Evolutionary conservation across 148 eudicot genomes (phyloP).

Genomic region (Agrostemma githago): DNA sequence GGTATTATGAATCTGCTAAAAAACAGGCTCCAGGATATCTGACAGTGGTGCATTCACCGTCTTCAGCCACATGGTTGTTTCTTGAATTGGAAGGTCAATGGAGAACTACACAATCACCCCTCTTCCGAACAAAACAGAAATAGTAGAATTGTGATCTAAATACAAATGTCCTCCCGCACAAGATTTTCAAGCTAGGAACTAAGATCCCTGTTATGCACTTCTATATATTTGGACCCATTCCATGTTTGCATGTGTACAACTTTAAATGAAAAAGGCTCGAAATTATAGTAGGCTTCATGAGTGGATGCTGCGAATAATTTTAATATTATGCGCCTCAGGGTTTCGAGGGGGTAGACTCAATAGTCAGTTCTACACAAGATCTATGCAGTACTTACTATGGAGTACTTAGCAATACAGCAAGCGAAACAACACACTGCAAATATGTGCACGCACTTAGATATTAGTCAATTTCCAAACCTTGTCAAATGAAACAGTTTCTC

Average conservation of each 20-base stretch:
- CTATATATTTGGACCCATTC: background rate
- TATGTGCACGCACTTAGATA: background rate
- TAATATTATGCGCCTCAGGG: background rate
- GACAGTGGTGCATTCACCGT: background rate
- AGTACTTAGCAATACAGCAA: background rate
- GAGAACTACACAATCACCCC: background rate
- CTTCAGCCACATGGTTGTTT: background rate
- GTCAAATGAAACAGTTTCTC: constrained; percentile 85
- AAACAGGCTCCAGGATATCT: background rate
- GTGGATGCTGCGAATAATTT: background rate
- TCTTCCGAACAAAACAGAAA: background rate
- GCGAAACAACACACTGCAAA: background rate
- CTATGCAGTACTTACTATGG: background rate
- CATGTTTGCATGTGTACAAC: constrained; percentile 1
- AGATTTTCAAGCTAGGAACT: background rate
- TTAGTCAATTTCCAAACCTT: constrained; percentile 48
- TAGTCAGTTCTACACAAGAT: background rate
- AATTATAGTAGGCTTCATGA: background rate
- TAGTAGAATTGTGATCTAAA: background rate
- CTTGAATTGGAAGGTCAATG: constrained; percentile 5
- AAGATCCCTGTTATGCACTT: background rate
- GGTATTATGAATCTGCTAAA: background rate
- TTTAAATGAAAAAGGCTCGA: background rate
- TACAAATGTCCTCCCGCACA: background rate
- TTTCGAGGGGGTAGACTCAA: background rate